Base-by-base conservation (phyloP, 345 rosid genomes). In the Populus nigra region DNA sequence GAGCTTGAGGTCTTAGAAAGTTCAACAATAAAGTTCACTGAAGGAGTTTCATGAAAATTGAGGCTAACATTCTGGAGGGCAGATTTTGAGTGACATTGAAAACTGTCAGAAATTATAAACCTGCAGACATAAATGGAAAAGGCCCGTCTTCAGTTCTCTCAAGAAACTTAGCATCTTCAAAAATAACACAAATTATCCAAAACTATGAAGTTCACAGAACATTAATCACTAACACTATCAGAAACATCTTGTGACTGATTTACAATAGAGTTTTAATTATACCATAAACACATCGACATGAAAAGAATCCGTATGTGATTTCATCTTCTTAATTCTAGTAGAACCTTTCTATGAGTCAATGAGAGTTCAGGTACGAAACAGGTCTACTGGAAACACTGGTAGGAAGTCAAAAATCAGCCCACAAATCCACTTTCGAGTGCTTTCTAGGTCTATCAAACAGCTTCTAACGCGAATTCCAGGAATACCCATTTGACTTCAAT, bases 21-120 rank as follows among this genome's bases (percentile, higher is more conserved):
- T 12, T 61, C 81, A 69, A 49, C 50, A 78, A 63, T 65, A n/a
- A 68, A 55, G 15, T 73, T 68, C 72, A 76, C 53, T 12, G 22
- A 35, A n/a, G 53, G 65, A 73, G 75, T 69, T 31, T 5, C 38
- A 2, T n/a, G 38, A 75, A 74, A 74, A 45, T 71, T 66, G 76
- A 66, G 68, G 62, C 71, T 47, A 47, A 65, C 49, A 75, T 73
- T 69, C 81, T 9, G 22, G 73, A 73, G 63, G 79, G 74, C 25
- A 68, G 33, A 49, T 71, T 62, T 57, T 5, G 50, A 61, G 45
- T 55, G 74, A 65, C 61, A 77, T 68, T 59, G 80, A 53, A 74
- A 71, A 65, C 70, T 84, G 73, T 78, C 76, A 77, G 11, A 35
- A 31, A 3, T 18, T 59, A 59, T 59, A 59, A 59, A 59, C 65